A percentile compares a stretch with the other conserved stretches of the same genome.
These are phyloP conservation scores for Gnetum montanum DNA, from an alignment of 75 land plant species.

Conservation along the genomic window DNA sequence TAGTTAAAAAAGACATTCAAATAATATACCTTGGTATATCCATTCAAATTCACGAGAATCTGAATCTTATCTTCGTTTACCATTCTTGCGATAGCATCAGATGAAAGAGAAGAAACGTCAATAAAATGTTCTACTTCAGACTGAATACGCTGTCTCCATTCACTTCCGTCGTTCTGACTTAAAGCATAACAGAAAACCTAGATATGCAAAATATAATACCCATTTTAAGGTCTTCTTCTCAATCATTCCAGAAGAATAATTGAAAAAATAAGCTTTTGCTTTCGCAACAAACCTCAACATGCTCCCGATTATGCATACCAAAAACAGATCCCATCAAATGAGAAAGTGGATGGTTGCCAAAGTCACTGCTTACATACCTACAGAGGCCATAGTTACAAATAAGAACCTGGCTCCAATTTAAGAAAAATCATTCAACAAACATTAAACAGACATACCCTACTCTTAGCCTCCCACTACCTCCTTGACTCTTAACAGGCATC, in stretches of 20 bases:
- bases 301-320: slow-evolving; percentile 84
- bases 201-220: background rate
- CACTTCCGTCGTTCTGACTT: slow-evolving; percentile 93
- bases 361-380: slow-evolving; percentile 99
- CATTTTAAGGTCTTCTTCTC: no score
- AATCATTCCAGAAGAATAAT: background rate
- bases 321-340: slow-evolving; percentile 99
- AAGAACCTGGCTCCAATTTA: slow-evolving; percentile 4
- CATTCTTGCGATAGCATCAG: slow-evolving; percentile 82
- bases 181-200: slow-evolving; percentile 98
- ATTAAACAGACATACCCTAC: slow-evolving; percentile 79
- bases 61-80: slow-evolving; percentile 89
- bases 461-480: slow-evolving; percentile 58
- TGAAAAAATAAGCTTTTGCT: background rate
- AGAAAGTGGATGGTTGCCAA: slow-evolving; percentile 96
- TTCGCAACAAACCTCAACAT: slow-evolving; percentile 77
- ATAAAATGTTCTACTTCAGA: slow-evolving; percentile 91
- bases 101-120: slow-evolving; percentile 86
- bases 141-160: slow-evolving; percentile 85
- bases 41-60: slow-evolving; percentile 86
- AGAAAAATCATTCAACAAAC: background rate
- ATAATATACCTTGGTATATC: slow-evolving; percentile 98
- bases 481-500: slow-evolving; percentile 48
- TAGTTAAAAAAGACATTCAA: background rate
- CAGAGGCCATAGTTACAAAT: slow-evolving; percentile 2